phyloP scores from a whole-genome alignment of 1,139 yeast genomes.

The Yamadazyma triangularis region DNA sequence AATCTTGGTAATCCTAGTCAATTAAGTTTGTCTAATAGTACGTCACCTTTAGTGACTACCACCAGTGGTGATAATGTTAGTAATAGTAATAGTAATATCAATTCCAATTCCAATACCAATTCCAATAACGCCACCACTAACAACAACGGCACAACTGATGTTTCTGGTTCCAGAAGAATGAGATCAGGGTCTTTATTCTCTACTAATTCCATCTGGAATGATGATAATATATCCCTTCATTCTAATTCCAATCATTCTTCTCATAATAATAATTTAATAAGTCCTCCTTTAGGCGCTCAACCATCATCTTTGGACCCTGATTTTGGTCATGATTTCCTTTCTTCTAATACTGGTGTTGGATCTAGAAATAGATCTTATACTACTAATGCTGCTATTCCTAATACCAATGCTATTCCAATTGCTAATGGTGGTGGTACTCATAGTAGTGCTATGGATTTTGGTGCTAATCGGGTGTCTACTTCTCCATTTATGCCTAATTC shows the following conservation, averaged over 20 bases:
- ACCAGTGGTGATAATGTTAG: slow-evolving; percentile 6
- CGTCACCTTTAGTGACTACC: slow-evolving; percentile 11
- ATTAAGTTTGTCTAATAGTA: slow-evolving; percentile 9
- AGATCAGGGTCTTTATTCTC: slow-evolving; percentile 45
- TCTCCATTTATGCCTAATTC: slow-evolving; percentile 11
- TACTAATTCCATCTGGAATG: slow-evolving; percentile 46
- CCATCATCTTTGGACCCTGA: slow-evolving; percentile 10
- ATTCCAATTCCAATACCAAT: too few species aligned
- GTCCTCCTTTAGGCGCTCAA: slow-evolving; percentile 31
- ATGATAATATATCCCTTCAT: too few species aligned
- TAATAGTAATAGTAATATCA: slow-evolving; percentile 17
- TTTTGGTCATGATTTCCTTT: slow-evolving; percentile 3
- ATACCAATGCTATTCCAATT: too few species aligned
- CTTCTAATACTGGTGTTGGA: slow-evolving; percentile 2
- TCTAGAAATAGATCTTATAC: slow-evolving; percentile 46
- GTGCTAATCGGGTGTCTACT: slow-evolving; percentile 11
- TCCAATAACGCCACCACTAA: too few species aligned
- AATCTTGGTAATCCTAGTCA: too few species aligned
- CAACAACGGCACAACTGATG: too few species aligned
- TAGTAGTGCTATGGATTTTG: neutral
- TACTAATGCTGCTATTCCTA: slow-evolving; percentile 32
- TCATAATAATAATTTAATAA: slow-evolving; percentile 17
- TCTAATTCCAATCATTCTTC: too few species aligned
- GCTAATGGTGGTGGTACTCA: slow-evolving; percentile 4
- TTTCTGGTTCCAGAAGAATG: slow-evolving; percentile 23